These are phyloP conservation scores for Leucogyrophana mollusca DNA, from an alignment of 768 basidiomycete genomes.

Conservation along the genomic window DNA sequence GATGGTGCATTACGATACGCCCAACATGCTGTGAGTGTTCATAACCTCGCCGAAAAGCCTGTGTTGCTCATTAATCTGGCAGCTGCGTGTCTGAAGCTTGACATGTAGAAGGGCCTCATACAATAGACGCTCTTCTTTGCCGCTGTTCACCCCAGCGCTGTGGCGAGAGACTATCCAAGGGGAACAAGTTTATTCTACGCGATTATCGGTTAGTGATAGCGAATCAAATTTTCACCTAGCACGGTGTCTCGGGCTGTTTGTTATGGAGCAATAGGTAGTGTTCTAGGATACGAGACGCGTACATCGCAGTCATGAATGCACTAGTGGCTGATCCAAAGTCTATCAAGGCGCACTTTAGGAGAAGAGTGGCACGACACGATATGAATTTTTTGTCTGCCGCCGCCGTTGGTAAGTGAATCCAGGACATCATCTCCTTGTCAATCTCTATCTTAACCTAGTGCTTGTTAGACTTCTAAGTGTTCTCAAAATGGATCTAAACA, in stretches of 20 bases:
- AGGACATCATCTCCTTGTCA: no score
- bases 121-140: neutral
- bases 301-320: slow-evolving; percentile 24
- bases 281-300: slow-evolving; percentile 28
- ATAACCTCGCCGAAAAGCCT: slow-evolving; percentile 31
- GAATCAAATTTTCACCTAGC: no score
- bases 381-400: slow-evolving; percentile 18
- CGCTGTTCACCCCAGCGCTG: neutral
- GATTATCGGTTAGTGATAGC: no score
- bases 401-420: slow-evolving; percentile 15
- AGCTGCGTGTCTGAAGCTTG: slow-evolving; percentile 40
- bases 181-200: no score
- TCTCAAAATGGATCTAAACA: slow-evolving; percentile 24
- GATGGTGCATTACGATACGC: slow-evolving; percentile 39
- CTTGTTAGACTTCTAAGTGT: slow-evolving; percentile 27
- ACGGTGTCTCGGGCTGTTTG: no score
- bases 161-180: no score
- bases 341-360: slow-evolving; percentile 33
- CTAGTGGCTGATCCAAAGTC: slow-evolving; percentile 28
- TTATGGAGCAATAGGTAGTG: no score
- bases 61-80: slow-evolving; percentile 42
- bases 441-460: neutral
- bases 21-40: slow-evolving; percentile 34
- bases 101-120: slow-evolving; percentile 29
- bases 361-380: slow-evolving; percentile 33